Conservation (phyloP, 257 asterid genomes). For the Jacaranda copaia region DNA sequence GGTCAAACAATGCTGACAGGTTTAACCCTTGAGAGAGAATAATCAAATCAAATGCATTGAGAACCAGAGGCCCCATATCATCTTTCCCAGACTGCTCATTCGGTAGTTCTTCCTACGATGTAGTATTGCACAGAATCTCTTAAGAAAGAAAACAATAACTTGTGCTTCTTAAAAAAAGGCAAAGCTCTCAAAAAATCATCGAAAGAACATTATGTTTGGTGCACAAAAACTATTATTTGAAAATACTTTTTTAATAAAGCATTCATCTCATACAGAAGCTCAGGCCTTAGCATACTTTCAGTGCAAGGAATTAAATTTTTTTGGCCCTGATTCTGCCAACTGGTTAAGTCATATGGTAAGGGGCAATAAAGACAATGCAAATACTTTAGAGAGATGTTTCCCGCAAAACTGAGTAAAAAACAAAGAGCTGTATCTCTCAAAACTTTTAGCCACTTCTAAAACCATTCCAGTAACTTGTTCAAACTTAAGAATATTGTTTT, state of each 20-base stretch:
- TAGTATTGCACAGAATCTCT: conserved; percentile 31
- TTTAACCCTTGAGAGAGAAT: conserved; percentile 95
- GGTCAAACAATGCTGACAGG: conserved; percentile 85
- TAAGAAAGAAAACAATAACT: conserved; percentile 21
- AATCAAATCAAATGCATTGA: conserved; percentile 95
- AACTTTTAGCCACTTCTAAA: conserved; percentile 17
- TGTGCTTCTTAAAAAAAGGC: neutral
- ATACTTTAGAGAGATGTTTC: conserved; percentile 8
- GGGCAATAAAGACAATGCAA: neutral
- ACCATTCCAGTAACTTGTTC: neutral
- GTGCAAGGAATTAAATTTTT: neutral
- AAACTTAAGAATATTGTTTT: neutral
- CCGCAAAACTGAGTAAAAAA: conserved; percentile 5
- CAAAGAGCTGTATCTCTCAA: conserved; percentile 1
- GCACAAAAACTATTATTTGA: conserved; percentile 7
- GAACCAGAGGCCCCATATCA: conserved; percentile 81
- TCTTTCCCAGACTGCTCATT: conserved; percentile 64
- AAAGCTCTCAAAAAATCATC: neutral
- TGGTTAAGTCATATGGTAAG: neutral
- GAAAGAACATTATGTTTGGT: conserved; percentile 10
- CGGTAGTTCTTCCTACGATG: conserved; percentile 67
- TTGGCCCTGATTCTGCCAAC: neutral
- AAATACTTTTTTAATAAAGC: neutral
- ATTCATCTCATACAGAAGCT: neutral
- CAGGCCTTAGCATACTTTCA: neutral